Base-by-base conservation (phyloP, 106 monocot species). In the Chionographis japonica region DNA sequence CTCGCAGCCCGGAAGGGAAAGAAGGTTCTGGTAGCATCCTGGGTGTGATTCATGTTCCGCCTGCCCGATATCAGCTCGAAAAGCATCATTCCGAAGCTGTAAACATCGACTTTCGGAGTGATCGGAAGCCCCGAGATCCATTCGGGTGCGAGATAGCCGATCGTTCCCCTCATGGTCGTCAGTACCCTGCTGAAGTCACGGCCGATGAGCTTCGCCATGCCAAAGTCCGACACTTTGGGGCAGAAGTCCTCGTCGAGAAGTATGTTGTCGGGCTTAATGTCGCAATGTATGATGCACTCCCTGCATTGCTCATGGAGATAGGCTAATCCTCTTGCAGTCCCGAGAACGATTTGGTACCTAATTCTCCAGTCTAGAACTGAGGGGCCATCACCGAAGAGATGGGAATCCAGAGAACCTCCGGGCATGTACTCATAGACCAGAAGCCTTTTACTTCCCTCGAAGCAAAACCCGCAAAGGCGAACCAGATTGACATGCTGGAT, bases 81-180 rank as follows among this genome's bases (percentile, higher is more conserved):
- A 35, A 84, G 63, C 84, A 84, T 84, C 84, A 84, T 77, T 4
- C 87, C 87, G 36, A 65, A 88, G 80, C 80, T 84, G 40, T 83
- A 88, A 35, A 84, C 83, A 56, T 88, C 87, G 7, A 70, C 77
- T 46, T 88, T 88, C 0, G 77, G 50, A 0, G 80, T 83, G 37
- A 87, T 80, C 0, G 87, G 77, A 13, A 72, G 19, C 19, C 87
- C 87, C 3, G 77, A 72, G 41, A 88, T 77, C 87, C 87, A 88
- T 54, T 88, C 84, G 4, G 87, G 87, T 11, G 87, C 87, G 8
- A 88, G 74, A 42, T 88, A 88, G 27, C 87, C 84, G 2, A 82
- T 57, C 4, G 87, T 84, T 15, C 87, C 84, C 42, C 80, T 77
- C 84, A 84, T 88, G 5, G 84, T 88, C 4, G 83, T 88, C 36